Conservation (phyloP, 202 grass and related monocot genomes). For the Thinopyrum obtusiflorum region DNA sequence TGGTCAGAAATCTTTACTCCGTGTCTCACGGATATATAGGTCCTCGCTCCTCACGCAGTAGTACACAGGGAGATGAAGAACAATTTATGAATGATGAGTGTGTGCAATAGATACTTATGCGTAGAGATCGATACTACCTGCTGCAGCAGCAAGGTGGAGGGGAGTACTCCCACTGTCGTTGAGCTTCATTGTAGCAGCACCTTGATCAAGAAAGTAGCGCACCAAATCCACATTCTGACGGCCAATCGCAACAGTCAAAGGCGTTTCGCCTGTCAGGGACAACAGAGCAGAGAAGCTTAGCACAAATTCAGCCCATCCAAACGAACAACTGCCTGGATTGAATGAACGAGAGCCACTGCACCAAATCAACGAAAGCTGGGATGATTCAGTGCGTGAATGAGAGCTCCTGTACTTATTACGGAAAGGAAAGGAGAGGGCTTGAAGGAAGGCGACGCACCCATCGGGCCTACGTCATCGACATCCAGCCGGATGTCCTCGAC, state of each 20-base stretch:
- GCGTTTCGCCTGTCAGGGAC: neutral
- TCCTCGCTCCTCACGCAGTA: neutral
- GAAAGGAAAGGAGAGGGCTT: neutral
- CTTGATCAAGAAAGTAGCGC: slow-evolving; percentile 9
- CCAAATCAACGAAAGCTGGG: neutral
- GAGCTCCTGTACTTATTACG: neutral
- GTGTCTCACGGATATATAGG: neutral
- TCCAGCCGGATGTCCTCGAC: slow-evolving; percentile 10
- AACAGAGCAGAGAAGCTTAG: neutral
- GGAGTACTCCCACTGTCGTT: neutral
- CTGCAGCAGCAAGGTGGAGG: neutral
- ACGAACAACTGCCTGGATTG: neutral
- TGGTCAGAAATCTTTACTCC: neutral
- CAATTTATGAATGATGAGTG: neutral
- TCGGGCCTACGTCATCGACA: neutral
- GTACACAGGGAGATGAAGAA: neutral
- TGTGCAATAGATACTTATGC: neutral
- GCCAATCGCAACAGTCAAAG: neutral
- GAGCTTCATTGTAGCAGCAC: neutral
- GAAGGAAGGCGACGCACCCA: neutral
- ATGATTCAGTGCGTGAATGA: neutral
- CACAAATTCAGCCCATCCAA: neutral
- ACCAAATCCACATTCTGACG: neutral
- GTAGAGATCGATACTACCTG: neutral
- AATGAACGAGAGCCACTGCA: neutral